Evolutionary conservation across 805 yeast genomes (phyloP).

Genomic region (Metschnikowia lunata): DNA sequence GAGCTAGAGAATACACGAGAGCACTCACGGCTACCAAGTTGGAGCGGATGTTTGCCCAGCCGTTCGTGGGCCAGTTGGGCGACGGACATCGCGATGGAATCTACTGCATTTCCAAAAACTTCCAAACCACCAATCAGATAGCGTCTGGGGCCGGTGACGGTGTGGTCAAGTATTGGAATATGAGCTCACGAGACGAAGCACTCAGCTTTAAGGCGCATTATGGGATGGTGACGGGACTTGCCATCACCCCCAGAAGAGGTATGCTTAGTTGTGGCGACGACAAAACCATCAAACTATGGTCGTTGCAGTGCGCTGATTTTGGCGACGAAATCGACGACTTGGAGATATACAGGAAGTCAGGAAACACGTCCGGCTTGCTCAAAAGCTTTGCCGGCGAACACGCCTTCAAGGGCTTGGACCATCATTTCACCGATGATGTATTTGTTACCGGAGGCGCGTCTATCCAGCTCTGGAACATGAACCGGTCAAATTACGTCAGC

Average conservation of each 20-base stretch:
- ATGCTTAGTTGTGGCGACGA: constrained; percentile 88
- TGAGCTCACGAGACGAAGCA: constrained; percentile 71
- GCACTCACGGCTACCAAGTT: constrained; percentile 93
- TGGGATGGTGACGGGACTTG: constrained; percentile 81
- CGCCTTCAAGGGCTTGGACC: constrained; percentile 82
- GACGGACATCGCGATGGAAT: constrained; percentile 94
- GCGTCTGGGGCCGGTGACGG: constrained; percentile 98
- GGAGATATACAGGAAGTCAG: constrained; percentile 23
- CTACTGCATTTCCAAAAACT: constrained; percentile 79
- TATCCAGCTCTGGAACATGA: constrained; percentile 89
- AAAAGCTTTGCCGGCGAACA: constrained; percentile 82
- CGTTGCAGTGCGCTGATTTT: constrained; percentile 56
- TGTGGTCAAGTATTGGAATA: constrained; percentile 87
- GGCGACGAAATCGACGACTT: constrained; percentile 30
- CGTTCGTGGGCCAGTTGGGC: constrained; percentile 93
- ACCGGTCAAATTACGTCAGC: constrained; percentile 70
- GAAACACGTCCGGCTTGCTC: constrained; percentile 49
- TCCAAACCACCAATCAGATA: constrained; percentile 59
- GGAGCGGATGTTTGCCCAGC: constrained; percentile 96
- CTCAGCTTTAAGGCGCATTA: constrained; percentile 83
- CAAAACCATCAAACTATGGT: constrained; percentile 86
- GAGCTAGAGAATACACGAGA: constrained; percentile 93
- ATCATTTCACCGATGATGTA: constrained; percentile 64
- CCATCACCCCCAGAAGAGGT: constrained; percentile 57
- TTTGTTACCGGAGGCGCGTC: constrained; percentile 92